phyloP scores from a whole-genome alignment of 331 rosid species.

The Malus hybrid region DNA sequence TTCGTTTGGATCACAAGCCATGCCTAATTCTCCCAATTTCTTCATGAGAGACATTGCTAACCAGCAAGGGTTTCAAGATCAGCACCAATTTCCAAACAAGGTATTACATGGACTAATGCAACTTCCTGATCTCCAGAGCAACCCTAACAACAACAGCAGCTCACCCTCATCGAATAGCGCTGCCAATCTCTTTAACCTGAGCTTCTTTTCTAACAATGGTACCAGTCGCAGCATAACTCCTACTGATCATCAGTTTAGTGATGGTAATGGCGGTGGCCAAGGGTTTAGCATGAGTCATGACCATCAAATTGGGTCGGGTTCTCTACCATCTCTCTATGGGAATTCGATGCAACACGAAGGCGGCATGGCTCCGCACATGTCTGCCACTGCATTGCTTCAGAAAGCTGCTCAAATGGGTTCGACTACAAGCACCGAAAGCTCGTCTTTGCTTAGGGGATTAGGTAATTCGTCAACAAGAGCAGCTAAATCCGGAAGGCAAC shows the following conservation, averaged over 20 bases:
- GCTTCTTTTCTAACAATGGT: constrained; percentile 40
- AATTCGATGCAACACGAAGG: constrained; percentile 41
- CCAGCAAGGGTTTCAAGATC: constrained; percentile 13
- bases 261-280: constrained; percentile 23
- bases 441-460: constrained; percentile 39
- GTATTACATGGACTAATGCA: constrained; percentile 57
- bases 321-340: constrained; percentile 35
- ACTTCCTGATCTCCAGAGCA: constrained; percentile 58
- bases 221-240: constrained; percentile 4
- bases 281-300: constrained; percentile 7
- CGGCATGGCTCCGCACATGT: constrained; percentile 41
- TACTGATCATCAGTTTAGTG: constrained; percentile 30
- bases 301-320: constrained; percentile 29
- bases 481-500: constrained; percentile 8
- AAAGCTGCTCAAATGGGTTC: constrained; percentile 73
- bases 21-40: constrained; percentile 27
- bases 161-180: constrained; percentile 6
- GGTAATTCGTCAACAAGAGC: constrained; percentile 12
- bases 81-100: constrained; percentile 29
- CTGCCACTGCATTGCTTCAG: constrained; percentile 73
- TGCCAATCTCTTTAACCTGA: constrained; percentile 43
- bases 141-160: constrained; percentile 2
- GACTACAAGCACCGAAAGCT: constrained; percentile 33
- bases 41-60: constrained; percentile 15
- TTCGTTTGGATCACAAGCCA: constrained; percentile 39